A percentile compares a stretch with the other conserved stretches of the same genome.
Evolutionary conservation across 371 early-diverging fungal genomes (phyloP).

Genomic region (Mucor irregularis): DNA sequence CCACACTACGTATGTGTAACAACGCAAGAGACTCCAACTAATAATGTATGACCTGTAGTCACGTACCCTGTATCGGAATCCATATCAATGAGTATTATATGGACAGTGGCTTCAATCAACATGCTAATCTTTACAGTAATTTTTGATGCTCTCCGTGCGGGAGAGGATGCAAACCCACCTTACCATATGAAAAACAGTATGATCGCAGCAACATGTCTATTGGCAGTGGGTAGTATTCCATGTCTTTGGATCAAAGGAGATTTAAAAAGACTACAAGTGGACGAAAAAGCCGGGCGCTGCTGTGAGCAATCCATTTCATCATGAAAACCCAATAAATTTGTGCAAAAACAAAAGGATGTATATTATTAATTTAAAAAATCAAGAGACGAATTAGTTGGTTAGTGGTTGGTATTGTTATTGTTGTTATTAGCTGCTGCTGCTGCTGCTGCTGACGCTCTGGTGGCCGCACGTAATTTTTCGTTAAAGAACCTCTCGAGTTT

Average conservation of each 20-base stretch:
- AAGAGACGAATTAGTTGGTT: neutral
- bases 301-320: too few relatives aligned
- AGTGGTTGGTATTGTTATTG: too few relatives aligned
- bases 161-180: conserved; percentile 34
- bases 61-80: conserved; percentile 40
- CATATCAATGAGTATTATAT: conserved; percentile 27
- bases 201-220: conserved; percentile 18
- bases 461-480: conserved; percentile 30
- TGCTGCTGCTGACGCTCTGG: too few relatives aligned
- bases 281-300: too few relatives aligned
- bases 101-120: conserved; percentile 15
- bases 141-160: conserved; percentile 31
- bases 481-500: conserved; percentile 52
- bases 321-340: too few relatives aligned
- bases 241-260: conserved; percentile 37
- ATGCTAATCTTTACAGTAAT: conserved; percentile 34
- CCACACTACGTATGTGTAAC: too few relatives aligned
- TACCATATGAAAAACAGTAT: conserved; percentile 33
- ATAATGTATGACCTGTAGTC: conserved; percentile 15
- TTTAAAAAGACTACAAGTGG: conserved; percentile 22
- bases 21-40: neutral
- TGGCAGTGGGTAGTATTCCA: conserved; percentile 28
- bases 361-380: too few relatives aligned
- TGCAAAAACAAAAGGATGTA: too few relatives aligned
- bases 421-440: neutral